A percentile compares a stretch with the other conserved stretches of the same genome.
Evolutionary conservation across 2,329 filamentous ascomycete species (phyloP).

Genomic region (Aspergillus brunneoviolaceus): DNA sequence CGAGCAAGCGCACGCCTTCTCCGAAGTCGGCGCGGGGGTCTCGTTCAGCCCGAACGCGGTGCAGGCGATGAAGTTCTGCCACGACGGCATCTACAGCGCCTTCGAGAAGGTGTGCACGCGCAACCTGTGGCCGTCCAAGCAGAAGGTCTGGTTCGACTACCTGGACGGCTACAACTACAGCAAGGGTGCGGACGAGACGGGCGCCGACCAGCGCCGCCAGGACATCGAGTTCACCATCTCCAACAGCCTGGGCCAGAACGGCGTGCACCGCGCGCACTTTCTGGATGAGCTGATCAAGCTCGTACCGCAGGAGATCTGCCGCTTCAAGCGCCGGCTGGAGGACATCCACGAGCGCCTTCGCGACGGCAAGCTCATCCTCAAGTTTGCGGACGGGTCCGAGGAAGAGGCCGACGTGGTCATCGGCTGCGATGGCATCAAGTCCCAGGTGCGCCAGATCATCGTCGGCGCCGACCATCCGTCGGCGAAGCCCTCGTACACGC

Average conservation of each 20-base stretch:
- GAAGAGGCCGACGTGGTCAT: constrained; percentile 46
- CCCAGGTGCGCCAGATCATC: constrained; percentile 46
- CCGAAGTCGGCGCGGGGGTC: constrained; percentile 40
- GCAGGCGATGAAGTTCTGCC: constrained; percentile 24
- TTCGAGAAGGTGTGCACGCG: constrained; percentile 35
- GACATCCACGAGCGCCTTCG: constrained; percentile 12
- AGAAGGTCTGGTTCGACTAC: constrained; percentile 26
- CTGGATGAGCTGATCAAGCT: constrained; percentile 38
- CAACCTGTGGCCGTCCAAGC: constrained; percentile 34
- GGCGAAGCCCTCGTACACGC: constrained; percentile 49
- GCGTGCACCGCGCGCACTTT: constrained; percentile 34
- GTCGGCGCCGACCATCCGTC: constrained; percentile 44
- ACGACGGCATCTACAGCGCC: constrained; percentile 31
- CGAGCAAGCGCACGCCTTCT: constrained; percentile 39
- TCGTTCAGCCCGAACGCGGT: constrained; percentile 40
- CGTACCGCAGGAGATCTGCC: constrained; percentile 26
- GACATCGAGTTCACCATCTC: constrained; percentile 26
- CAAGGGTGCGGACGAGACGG: constrained; percentile 2
- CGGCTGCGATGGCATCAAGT: constrained; percentile 53
- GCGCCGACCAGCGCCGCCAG: constrained; percentile 13
- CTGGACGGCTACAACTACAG: constrained; percentile 19
- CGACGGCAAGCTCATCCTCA: constrained; percentile 34
- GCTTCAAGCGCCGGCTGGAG: constrained; percentile 30
- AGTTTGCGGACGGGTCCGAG: constrained; percentile 46
- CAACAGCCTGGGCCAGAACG: constrained; percentile 24